phyloP scores from a whole-genome alignment of 768 basidiomycete genomes.

The Auricularia sp. region DNA sequence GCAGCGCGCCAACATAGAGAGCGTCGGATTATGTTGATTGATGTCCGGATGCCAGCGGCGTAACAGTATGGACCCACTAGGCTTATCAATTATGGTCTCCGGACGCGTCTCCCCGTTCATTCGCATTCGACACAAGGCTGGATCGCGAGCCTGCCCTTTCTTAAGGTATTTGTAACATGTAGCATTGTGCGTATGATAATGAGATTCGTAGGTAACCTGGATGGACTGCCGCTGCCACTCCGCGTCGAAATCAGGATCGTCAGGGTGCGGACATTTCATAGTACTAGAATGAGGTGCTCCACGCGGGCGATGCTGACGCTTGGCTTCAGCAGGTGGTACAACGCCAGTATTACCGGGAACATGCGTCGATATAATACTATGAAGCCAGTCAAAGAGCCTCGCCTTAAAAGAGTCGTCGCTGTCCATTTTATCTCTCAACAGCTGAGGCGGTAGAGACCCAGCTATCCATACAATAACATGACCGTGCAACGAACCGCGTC shows the following conservation, averaged over 20 bases:
- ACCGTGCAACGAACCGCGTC: constrained; percentile 2
- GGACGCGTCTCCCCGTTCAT: neutral
- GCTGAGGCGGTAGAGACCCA: constrained; percentile 3
- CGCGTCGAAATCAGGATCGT: neutral
- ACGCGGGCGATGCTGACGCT: neutral
- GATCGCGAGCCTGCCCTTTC: neutral
- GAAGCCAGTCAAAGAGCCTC: neutral
- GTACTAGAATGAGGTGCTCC: neutral
- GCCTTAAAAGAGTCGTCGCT: neutral
- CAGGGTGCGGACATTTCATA: neutral
- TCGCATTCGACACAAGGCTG: neutral
- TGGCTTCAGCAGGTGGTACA: neutral
- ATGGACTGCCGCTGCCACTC: neutral
- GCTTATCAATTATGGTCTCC: neutral
- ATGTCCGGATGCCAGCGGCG: neutral
- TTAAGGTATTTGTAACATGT: neutral
- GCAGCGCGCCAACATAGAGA: neutral
- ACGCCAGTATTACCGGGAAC: neutral
- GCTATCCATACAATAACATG: constrained; percentile 4
- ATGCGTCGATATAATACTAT: neutral
- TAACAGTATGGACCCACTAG: neutral
- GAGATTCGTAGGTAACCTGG: neutral
- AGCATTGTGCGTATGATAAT: neutral
- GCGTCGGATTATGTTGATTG: neutral
- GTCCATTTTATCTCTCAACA: constrained; percentile 1